phyloP scores from a whole-genome alignment of 225 moss, liverwort and hornwort genomes.

The Polytrichum commune region DNA sequence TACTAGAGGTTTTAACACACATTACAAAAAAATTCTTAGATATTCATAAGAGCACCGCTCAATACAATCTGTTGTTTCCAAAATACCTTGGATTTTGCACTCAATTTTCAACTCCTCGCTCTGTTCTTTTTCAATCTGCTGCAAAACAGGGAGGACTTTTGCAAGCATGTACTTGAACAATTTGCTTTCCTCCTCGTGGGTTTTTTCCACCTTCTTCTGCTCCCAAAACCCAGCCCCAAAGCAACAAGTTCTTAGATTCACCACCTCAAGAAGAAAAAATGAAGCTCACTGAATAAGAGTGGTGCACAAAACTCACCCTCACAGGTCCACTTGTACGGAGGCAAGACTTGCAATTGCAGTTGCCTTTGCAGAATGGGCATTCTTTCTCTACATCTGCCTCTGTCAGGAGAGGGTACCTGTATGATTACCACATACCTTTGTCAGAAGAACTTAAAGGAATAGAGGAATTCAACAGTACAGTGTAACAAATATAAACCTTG shows the following conservation, averaged over 20 bases:
- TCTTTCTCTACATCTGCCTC: slow-evolving; percentile 52
- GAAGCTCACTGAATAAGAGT: no score
- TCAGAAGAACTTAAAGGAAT: background rate
- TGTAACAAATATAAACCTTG: background rate
- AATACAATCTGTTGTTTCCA: no score
- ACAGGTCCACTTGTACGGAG: slow-evolving; percentile 64
- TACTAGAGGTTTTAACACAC: no score
- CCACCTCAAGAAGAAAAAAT: no score
- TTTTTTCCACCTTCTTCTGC: slow-evolving; percentile 49
- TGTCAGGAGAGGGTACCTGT: slow-evolving; percentile 75
- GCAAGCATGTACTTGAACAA: slow-evolving; percentile 41
- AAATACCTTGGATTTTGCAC: slow-evolving; percentile 39
- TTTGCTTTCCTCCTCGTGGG: slow-evolving; percentile 33
- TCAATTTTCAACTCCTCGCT: slow-evolving; percentile 44
- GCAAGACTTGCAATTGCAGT: slow-evolving; percentile 96
- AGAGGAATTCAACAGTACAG: background rate
- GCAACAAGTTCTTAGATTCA: slow-evolving; percentile 3
- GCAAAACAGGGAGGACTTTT: slow-evolving; percentile 47
- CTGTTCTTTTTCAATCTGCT: slow-evolving; percentile 58
- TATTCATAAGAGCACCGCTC: no score
- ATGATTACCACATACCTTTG: background rate
- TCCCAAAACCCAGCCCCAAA: slow-evolving; percentile 19
- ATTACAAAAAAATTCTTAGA: no score
- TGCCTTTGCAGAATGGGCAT: slow-evolving; percentile 84
- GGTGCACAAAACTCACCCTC: slow-evolving; percentile 26